A percentile compares a stretch with the other conserved stretches of the same genome.
These are phyloP conservation scores for Cicer cuneatum DNA, from an alignment of 306 rosid genomes.

Conservation along the genomic window DNA sequence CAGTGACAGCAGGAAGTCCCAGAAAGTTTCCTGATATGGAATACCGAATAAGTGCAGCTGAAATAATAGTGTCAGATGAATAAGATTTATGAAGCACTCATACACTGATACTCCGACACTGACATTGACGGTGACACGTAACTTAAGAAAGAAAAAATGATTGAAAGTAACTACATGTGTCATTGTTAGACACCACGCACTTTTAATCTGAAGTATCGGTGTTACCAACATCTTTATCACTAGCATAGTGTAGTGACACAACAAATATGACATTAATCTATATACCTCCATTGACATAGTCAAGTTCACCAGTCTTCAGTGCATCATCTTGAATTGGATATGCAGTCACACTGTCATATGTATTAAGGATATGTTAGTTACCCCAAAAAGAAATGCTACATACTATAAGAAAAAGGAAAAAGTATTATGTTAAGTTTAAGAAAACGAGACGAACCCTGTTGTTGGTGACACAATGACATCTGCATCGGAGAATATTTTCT, in stretches of 20 bases:
- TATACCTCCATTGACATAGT: conserved; percentile 91
- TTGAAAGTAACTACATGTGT: no score
- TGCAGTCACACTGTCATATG: conserved; percentile 83
- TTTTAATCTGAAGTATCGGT: neutral
- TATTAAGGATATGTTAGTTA: conserved; percentile 12
- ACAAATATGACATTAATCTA: conserved; percentile 12
- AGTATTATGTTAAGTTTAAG: conserved; percentile 8
- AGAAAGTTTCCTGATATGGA: conserved; percentile 89
- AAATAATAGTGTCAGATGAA: conserved; percentile 20
- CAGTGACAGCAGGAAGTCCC: conserved; percentile 84
- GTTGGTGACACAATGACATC: conserved; percentile 93
- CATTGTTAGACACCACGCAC: no score
- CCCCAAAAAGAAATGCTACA: neutral
- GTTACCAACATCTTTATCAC: neutral
- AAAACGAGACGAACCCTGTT: conserved; percentile 64
- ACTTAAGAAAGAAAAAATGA: no score
- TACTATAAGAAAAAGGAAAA: neutral
- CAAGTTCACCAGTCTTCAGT: conserved; percentile 87
- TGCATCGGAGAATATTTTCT: conserved; percentile 66
- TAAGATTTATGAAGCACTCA: neutral
- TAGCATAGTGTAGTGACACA: neutral
- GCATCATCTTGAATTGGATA: conserved; percentile 80
- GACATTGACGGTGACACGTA: no score
- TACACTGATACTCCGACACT: no score
- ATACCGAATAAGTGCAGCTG: conserved; percentile 91